phyloP scores from a whole-genome alignment of 208 protist genomes.

The Crithidia expoeki region DNA sequence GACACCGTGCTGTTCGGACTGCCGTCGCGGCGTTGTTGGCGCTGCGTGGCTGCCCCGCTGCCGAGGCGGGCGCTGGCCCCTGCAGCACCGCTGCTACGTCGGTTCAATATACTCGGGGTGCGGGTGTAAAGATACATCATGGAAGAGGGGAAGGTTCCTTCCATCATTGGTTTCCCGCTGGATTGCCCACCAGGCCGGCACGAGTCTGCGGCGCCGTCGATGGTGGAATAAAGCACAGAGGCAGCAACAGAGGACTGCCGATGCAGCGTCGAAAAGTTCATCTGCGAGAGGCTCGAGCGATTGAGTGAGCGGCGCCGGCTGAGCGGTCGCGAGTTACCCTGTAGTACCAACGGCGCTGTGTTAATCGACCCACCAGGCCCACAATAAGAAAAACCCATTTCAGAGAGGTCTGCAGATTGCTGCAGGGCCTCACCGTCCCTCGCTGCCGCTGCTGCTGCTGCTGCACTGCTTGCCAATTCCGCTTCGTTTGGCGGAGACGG shows the following conservation, averaged over 20 bases:
- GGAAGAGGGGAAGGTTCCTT: constrained; percentile 18
- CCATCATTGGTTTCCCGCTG: neutral
- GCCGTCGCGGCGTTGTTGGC: neutral
- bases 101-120: neutral
- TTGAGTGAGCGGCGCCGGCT: constrained; percentile 16
- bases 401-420: constrained; percentile 15
- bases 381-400: constrained; percentile 13
- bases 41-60: neutral
- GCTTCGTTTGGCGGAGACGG: constrained; percentile 3
- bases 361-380: neutral
- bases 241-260: constrained; percentile 10
- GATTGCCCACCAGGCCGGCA: neutral
- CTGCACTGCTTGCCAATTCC: no score
- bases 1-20: constrained; percentile 11
- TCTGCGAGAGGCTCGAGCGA: constrained; percentile 9
- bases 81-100: neutral
- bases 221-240: constrained; percentile 19
- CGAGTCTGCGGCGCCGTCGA: constrained; percentile 4
- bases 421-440: neutral
- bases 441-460: neutral
- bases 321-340: neutral
- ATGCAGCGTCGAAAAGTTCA: neutral
- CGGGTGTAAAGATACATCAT: constrained; percentile 17
- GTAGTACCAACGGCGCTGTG: neutral
- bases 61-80: neutral